Percentiles rank a stretch among this genome's conserved stretches.
Conservation (phyloP, 179 eudicot species). For the Amaranthus tricolor region DNA sequence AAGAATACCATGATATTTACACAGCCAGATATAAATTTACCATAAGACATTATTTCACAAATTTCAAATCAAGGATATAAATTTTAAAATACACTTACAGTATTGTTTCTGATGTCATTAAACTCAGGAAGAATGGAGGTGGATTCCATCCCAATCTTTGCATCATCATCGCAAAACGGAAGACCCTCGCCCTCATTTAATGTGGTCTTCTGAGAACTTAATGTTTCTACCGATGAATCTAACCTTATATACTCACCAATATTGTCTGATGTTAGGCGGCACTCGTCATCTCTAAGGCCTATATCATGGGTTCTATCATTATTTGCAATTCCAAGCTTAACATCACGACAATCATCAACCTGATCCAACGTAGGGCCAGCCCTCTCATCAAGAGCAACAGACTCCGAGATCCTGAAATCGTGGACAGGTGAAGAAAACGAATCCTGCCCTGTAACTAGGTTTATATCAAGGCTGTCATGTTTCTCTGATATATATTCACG, state of each 20-base stretch:
- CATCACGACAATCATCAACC: conserved; percentile 20
- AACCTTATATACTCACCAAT: conserved; percentile 17
- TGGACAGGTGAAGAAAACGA: conserved; percentile 21
- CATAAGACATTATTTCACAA: not conserved
- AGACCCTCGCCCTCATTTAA: conserved; percentile 34
- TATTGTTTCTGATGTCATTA: conserved; percentile 28
- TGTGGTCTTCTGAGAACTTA: conserved; percentile 25
- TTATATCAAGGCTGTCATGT: conserved; percentile 30
- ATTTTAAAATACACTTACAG: conserved; percentile 46
- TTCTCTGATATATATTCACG: conserved; percentile 25
- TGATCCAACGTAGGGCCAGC: conserved; percentile 23
- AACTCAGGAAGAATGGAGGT: conserved; percentile 28
- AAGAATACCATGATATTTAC: not conserved
- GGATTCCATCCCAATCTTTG: conserved; percentile 30
- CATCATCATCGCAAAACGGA: conserved; percentile 31
- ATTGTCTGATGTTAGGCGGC: conserved; percentile 14
- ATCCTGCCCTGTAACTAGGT: conserved; percentile 21
- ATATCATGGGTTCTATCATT: conserved; percentile 32
- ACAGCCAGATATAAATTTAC: not conserved
- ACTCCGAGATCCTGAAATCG: conserved; percentile 19
- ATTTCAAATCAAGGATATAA: not conserved
- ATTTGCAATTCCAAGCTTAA: conserved; percentile 24
- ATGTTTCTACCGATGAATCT: conserved; percentile 30
- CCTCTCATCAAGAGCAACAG: conserved; percentile 23
- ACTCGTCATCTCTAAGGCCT: conserved; percentile 33